Percentiles rank a stretch among this genome's conserved stretches.
These are phyloP conservation scores for Lachancea sp. DNA, from an alignment of 805 yeast species.

Conservation along the genomic window DNA sequence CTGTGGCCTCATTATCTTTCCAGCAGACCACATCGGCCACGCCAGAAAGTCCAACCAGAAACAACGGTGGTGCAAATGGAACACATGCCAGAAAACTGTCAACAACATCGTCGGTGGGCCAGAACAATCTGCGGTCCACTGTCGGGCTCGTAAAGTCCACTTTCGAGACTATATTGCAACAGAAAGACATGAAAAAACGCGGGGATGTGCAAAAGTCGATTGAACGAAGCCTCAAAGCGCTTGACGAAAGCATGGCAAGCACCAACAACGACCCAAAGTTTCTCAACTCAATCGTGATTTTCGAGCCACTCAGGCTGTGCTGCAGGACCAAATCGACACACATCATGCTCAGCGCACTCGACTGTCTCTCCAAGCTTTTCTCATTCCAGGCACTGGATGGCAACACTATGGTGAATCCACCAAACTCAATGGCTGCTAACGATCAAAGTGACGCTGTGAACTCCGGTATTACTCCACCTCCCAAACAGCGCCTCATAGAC, in stretches of 20 bases:
- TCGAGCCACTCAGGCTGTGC: constrained; percentile 70
- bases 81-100: constrained; percentile 5
- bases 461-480: constrained; percentile 45
- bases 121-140: constrained; percentile 29
- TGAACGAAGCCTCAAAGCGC: constrained; percentile 30
- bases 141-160: constrained; percentile 47
- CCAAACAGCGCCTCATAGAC: constrained; percentile 58
- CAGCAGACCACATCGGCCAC: constrained; percentile 4
- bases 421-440: constrained; percentile 33
- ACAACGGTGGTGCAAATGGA: not conserved
- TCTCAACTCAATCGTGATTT: constrained; percentile 49
- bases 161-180: constrained; percentile 47
- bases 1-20: constrained; percentile 2
- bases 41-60: not conserved
- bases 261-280: constrained; percentile 18
- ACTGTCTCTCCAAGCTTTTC: constrained; percentile 79
- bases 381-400: constrained; percentile 72
- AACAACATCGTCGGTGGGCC: constrained; percentile 6
- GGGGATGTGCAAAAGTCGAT: constrained; percentile 31
- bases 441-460: constrained; percentile 24
- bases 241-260: constrained; percentile 24
- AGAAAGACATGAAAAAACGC: constrained; percentile 54
- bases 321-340: constrained; percentile 64
- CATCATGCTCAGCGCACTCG: constrained; percentile 68
- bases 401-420: constrained; percentile 44